These are phyloP conservation scores for Crassisporium funariophilum DNA, from an alignment of 768 basidiomycete species.

Conservation along the genomic window DNA sequence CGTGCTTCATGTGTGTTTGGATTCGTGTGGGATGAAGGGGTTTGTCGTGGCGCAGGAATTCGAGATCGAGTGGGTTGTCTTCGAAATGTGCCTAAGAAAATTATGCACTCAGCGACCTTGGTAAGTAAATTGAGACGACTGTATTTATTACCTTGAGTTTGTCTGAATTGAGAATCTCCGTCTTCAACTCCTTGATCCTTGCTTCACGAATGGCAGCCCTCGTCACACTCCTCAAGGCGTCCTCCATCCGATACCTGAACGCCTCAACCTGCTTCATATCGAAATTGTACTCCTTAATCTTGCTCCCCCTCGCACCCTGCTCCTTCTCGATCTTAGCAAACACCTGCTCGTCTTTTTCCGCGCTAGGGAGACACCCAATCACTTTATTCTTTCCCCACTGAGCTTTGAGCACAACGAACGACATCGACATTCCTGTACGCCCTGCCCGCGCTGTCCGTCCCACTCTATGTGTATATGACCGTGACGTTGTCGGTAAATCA, in stretches of 20 bases:
- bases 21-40: conserved; percentile 88
- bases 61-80: conserved; percentile 92
- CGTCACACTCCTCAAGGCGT: conserved; percentile 88
- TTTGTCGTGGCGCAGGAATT: conserved; percentile 92
- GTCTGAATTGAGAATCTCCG: conserved; percentile 92
- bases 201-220: conserved; percentile 87
- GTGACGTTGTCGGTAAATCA: conserved; percentile 87
- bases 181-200: conserved; percentile 88
- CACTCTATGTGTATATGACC: conserved; percentile 92
- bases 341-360: conserved; percentile 74
- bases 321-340: conserved; percentile 78
- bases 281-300: conserved; percentile 88
- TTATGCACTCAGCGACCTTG: neutral
- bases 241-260: conserved; percentile 98
- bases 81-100: conserved; percentile 89
- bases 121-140: too few relatives aligned
- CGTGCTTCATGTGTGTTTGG: conserved; percentile 94
- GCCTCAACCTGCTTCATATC: conserved; percentile 97
- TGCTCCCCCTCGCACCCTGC: conserved; percentile 60
- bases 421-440: conserved; percentile 87
- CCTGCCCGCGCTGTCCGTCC: conserved; percentile 97
- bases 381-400: conserved; percentile 77
- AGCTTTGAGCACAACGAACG: conserved; percentile 75
- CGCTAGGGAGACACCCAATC: conserved; percentile 67
- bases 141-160: conserved; percentile 84